These are phyloP conservation scores for Carex sylvatica DNA, from an alignment of 202 grass and related monocot genomes.

Conservation along the genomic window DNA sequence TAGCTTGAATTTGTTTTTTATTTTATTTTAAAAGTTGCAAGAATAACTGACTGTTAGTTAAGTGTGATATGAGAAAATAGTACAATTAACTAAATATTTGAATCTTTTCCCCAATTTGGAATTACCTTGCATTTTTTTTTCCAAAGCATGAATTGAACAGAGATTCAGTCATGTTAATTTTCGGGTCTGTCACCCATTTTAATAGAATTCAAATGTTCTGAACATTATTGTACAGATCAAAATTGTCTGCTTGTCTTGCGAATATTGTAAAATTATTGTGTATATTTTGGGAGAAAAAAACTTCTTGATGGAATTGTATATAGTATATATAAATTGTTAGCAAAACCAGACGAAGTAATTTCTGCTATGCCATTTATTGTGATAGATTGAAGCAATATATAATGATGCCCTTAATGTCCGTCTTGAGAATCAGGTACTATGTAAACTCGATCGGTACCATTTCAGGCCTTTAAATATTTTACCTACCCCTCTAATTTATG, in stretches of 20 bases:
- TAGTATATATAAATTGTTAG: not conserved
- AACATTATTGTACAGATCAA: not conserved
- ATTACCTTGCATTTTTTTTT: not conserved
- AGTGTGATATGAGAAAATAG: not conserved
- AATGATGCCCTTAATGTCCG: constrained; percentile 57
- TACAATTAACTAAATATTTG: not conserved
- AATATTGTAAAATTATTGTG: not conserved
- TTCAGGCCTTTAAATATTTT: constrained; percentile 17
- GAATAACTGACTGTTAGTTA: not conserved
- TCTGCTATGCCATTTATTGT: constrained; percentile 7
- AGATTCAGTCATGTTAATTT: not conserved
- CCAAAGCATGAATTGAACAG: not conserved
- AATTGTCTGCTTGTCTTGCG: not conserved
- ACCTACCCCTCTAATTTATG: not conserved
- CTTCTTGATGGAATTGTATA: not conserved
- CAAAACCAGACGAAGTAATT: not conserved
- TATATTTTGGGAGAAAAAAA: not conserved
- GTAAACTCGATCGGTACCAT: not conserved
- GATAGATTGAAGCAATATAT: constrained; percentile 79
- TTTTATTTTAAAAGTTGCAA: not conserved
- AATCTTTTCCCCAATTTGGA: not conserved
- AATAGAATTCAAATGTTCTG: not conserved
- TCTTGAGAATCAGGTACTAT: constrained; percentile 77
- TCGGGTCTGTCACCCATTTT: no score
- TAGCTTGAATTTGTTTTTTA: not conserved